Evolutionary conservation across 2,329 filamentous ascomycete genomes (phyloP), one percentile per base, ranked within the genome.

Genomic region (Fusarium succisae): DNA sequence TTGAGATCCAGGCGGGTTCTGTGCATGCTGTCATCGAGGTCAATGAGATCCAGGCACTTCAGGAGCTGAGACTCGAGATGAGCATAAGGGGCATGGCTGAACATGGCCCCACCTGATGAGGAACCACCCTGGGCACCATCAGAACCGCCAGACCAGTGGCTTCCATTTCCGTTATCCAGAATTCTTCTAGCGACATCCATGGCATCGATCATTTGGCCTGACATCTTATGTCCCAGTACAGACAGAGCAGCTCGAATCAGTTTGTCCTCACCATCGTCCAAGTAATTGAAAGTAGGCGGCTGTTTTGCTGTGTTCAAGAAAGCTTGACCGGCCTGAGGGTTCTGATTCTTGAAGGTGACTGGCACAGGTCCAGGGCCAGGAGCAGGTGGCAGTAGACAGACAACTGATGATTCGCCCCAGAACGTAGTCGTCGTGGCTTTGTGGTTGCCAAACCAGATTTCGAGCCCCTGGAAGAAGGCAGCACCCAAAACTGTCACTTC

Each of bases 401-500:
- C 92, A 26, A 97, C 84, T n/a, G 93, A 93, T 66, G 91, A 91
- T 71, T 93, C 90, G 50, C 93, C 92, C 93, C 93, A 96, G 80
- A 90, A 96, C 1, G 93, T 94, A 4, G 93, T 95, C 1, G 92
- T 93, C 0, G 92, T 87, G 4, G 89, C 89, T 74, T 86, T 87
- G 54, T 86, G 83, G 39, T 88, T 84, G 28, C 95, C 95, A 81
- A 98, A 98, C 82, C 95, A 93, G 62, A 98, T 93, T 71, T 95
- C 93, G 70, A 97, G 87, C 3, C 82, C 93, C 70, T 89, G 92
- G 73, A 91, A 92, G 80, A 98, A 97, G 20, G 92, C 91, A 73
- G 91, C 93, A 24, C 95, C 95, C 14, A 97, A 86, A 63, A 96
- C 89, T 0, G 94, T 96, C 7, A 98, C 94, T 81, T 98, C 95